phyloP scores from a whole-genome alignment of 768 basidiomycete genomes.

The Leccinum arenicola region DNA sequence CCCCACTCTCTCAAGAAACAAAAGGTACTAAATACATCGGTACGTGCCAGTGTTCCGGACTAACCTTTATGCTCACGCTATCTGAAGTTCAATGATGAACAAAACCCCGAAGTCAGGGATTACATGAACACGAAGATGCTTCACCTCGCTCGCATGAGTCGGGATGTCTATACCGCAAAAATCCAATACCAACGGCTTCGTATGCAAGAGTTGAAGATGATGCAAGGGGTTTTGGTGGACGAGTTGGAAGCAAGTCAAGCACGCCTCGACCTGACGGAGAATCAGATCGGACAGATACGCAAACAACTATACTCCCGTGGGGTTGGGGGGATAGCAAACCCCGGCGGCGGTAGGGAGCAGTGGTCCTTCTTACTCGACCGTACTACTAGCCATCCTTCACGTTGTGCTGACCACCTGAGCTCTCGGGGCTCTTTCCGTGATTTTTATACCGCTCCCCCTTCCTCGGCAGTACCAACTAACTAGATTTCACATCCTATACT shows the following conservation, averaged over 20 bases:
- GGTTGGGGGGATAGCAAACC: background rate
- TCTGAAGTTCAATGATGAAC: background rate
- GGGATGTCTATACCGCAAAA: background rate
- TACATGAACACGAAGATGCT: background rate
- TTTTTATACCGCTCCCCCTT: too few species aligned
- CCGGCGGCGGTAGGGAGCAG: background rate
- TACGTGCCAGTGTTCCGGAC: background rate
- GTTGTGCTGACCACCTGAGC: too few species aligned
- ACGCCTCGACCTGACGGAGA: background rate
- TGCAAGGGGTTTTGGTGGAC: background rate
- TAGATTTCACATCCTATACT: too few species aligned
- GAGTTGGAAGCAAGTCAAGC: background rate
- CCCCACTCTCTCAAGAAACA: background rate
- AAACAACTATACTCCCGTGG: background rate
- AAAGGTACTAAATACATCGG: background rate
- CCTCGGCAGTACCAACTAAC: too few species aligned
- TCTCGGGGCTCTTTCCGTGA: too few species aligned
- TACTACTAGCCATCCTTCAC: background rate
- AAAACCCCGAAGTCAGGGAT: background rate
- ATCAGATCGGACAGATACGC: background rate
- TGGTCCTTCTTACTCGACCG: background rate
- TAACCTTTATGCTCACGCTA: background rate
- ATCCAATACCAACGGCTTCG: background rate
- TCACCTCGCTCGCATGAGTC: background rate
- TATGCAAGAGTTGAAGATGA: background rate